Evolutionary conservation across 306 rosid genomes (phyloP).

Genomic region (Parietaria judaica): DNA sequence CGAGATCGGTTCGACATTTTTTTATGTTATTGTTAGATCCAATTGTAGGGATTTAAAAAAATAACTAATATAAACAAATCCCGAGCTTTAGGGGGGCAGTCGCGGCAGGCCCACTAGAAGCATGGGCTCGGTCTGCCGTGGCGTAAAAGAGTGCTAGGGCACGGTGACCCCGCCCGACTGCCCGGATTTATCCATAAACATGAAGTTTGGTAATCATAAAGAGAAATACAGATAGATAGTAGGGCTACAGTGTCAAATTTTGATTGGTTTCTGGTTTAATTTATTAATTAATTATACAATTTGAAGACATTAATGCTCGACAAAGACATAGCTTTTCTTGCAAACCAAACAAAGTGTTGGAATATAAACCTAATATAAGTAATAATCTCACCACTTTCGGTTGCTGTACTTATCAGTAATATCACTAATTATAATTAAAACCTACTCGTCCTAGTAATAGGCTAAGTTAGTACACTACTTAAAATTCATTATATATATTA

Average conservation of each 20-base stretch:
- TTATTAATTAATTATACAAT: slow-evolving; percentile 16
- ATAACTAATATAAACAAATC: no score
- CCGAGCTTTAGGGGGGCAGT: no score
- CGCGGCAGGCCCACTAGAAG: no score
- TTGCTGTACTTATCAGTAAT: slow-evolving; percentile 15
- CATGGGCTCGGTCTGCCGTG: no score
- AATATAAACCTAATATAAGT: slow-evolving; percentile 6
- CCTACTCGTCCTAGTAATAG: no score
- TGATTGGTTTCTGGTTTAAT: slow-evolving; percentile 22
- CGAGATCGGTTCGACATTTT: no score
- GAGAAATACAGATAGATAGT: slow-evolving; percentile 17
- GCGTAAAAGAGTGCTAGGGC: no score
- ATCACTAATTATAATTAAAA: neutral
- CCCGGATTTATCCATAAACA: neutral
- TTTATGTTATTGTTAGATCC: no score
- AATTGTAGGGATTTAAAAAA: no score
- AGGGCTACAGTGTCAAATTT: slow-evolving; percentile 8
- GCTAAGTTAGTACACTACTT: no score
- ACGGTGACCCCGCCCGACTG: no score
- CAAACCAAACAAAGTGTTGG: slow-evolving; percentile 18
- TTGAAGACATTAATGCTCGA: slow-evolving; percentile 13
- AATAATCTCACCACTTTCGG: slow-evolving; percentile 26
- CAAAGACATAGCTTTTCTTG: slow-evolving; percentile 23
- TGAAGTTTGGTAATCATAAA: slow-evolving; percentile 20
- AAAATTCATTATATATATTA: no score